These are phyloP conservation scores for Ceratocystis huliohia DNA, from an alignment of 2,329 filamentous ascomycete genomes.

Conservation along the genomic window DNA sequence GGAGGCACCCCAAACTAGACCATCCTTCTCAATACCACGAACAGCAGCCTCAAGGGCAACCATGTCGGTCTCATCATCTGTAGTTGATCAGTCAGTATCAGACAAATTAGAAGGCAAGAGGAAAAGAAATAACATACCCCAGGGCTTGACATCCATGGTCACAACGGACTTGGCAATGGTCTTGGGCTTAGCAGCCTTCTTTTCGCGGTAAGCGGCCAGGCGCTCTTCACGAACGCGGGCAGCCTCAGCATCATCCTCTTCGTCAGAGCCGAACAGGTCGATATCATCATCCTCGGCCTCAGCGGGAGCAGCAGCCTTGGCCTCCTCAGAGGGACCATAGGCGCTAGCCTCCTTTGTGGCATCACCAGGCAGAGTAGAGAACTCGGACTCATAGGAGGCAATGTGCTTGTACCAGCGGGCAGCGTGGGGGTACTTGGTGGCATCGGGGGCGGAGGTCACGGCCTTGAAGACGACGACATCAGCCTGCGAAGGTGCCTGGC, in stretches of 20 bases:
- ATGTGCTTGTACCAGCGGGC: conserved; percentile 99
- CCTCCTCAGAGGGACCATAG: conserved; percentile 71
- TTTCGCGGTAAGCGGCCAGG: conserved; percentile 85
- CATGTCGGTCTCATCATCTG: conserved; percentile 92
- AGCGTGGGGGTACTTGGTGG: conserved; percentile 76
- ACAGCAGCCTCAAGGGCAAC: conserved; percentile 66
- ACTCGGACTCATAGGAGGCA: conserved; percentile 82
- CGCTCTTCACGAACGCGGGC: conserved; percentile 74
- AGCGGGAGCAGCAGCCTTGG: conserved; percentile 76
- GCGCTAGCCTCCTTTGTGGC: conserved; percentile 74
- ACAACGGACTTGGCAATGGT: conserved; percentile 88
- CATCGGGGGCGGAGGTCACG: conserved; percentile 59
- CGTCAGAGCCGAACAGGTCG: conserved; percentile 86
- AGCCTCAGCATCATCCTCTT: conserved; percentile 87
- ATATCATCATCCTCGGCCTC: conserved; percentile 58
- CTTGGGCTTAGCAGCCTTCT: conserved; percentile 93
- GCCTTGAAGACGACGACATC: conserved; percentile 95
- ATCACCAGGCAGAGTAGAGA: conserved; percentile 81
- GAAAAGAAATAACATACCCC: conserved; percentile 60
- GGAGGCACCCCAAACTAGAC: conserved; percentile 89
- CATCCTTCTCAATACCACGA: conserved; percentile 75
- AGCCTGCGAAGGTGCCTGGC: conserved; percentile 67
- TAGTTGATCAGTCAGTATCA: conserved; percentile 23
- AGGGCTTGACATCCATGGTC: conserved; percentile 94
- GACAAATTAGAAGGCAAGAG: not conserved